Conservation (phyloP, 345 rosid genomes). For the Excoecaria cochinchinensis region DNA sequence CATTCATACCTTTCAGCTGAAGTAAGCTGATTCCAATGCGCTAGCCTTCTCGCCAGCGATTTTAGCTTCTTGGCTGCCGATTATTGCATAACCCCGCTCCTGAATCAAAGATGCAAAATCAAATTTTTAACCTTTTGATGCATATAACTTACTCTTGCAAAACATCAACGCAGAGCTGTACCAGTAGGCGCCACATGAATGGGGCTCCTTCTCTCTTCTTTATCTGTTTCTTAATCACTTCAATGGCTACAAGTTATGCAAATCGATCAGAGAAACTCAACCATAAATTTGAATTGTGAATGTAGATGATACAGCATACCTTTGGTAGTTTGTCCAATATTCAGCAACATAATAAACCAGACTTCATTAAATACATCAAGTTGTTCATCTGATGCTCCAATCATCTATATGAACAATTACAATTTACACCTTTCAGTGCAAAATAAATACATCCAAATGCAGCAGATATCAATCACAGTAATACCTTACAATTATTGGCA, state of each 20-base stretch:
- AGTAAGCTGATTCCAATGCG: constrained; percentile 59
- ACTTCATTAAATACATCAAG: constrained; percentile 88
- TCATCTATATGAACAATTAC: constrained; percentile 38
- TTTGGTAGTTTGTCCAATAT: constrained; percentile 51
- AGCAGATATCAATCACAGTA: background rate
- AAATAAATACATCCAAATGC: background rate
- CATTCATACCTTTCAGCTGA: constrained; percentile 25
- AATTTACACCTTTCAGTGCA: background rate
- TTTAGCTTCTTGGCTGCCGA: constrained; percentile 47
- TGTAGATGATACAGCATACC: constrained; percentile 39
- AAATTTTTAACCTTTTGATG: background rate
- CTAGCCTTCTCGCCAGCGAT: constrained; percentile 51
- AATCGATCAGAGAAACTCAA: constrained; percentile 10
- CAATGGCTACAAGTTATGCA: constrained; percentile 42
- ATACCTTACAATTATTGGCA: constrained; percentile 65
- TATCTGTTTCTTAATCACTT: constrained; percentile 54
- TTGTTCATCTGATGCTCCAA: constrained; percentile 92
- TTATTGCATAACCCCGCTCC: constrained; percentile 63
- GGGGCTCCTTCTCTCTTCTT: constrained; percentile 67
- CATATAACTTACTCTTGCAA: background rate
- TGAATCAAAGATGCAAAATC: constrained; percentile 25
- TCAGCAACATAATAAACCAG: constrained; percentile 65
- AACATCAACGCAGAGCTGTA: constrained; percentile 25
- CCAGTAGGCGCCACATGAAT: constrained; percentile 84
- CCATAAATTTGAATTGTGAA: background rate